Percentiles rank a stretch among this genome's conserved stretches.
Evolutionary conservation across 352 stramenopile species (phyloP).

Genomic region (Pythium aquatile): DNA sequence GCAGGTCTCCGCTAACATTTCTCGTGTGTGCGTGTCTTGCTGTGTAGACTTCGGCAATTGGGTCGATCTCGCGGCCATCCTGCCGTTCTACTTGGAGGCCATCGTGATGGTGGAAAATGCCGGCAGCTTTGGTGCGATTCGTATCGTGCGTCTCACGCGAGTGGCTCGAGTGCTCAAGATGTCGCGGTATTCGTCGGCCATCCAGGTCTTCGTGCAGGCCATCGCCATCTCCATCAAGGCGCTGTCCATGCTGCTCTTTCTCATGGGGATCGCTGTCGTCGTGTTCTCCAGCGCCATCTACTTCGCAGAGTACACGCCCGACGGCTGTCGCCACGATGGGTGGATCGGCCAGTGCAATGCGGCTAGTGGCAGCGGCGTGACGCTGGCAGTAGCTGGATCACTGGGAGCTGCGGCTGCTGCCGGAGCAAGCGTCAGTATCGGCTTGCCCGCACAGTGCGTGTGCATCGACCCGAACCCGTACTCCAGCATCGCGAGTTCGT

Average conservation of each 20-base stretch:
- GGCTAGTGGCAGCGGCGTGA: conserved; percentile 1
- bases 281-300: conserved; percentile 86
- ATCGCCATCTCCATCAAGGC: conserved; percentile 75
- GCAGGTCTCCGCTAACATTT: not conserved
- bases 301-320: conserved; percentile 71
- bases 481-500: conserved; percentile 70
- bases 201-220: conserved; percentile 79
- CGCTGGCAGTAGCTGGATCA: conserved; percentile 28
- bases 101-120: conserved; percentile 68
- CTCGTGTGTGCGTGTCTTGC: not conserved
- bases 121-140: conserved; percentile 64
- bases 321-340: conserved; percentile 56
- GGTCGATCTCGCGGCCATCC: conserved; percentile 79
- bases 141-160: conserved; percentile 80
- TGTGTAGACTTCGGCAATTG: conserved; percentile 67
- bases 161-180: conserved; percentile 87
- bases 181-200: conserved; percentile 83
- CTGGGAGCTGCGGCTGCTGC: conserved; percentile 22
- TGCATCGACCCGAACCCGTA: conserved; percentile 83
- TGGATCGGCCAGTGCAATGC: conserved; percentile 54
- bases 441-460: conserved; percentile 31
- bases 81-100: conserved; percentile 83
- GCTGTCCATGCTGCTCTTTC: conserved; percentile 85
- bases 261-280: conserved; percentile 83
- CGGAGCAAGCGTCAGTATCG: not conserved